Conservation (phyloP, 75 land plant species). For the Cunninghamia lanceolata region DNA sequence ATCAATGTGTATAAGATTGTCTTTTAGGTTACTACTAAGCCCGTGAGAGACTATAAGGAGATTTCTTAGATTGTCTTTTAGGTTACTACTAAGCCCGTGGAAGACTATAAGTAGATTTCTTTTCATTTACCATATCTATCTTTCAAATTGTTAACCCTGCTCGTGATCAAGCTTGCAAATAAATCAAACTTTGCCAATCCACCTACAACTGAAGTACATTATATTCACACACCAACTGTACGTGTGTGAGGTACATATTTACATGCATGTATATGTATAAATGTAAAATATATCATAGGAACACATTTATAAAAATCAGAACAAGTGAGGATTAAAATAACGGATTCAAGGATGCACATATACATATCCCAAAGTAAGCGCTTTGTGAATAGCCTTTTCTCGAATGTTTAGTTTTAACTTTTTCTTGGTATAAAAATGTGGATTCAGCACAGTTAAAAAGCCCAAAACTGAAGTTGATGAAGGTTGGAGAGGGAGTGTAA, state of each 20-base stretch:
- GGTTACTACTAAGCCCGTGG: not conserved
- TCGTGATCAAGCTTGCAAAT: not conserved
- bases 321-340: not conserved
- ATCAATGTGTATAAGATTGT: too few relatives aligned
- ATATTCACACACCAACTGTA: not conserved
- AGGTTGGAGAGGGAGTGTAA: not conserved
- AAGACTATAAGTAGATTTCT: not conserved
- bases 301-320: not conserved
- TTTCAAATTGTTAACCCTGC: too few relatives aligned
- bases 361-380: not conserved
- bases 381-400: not conserved
- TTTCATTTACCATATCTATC: not conserved
- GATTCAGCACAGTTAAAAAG: not conserved
- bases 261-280: too few relatives aligned
- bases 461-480: not conserved
- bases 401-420: too few relatives aligned
- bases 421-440: not conserved
- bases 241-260: not conserved
- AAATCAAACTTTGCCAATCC: not conserved
- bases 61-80: too few relatives aligned
- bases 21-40: not conserved
- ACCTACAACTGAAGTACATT: not conserved
- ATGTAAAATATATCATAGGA: too few relatives aligned
- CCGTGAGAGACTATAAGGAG: not conserved
- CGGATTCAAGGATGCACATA: too few relatives aligned